Evolutionary conservation across 345 rosid genomes (phyloP).

Genomic region (Sisymbrium irio): DNA sequence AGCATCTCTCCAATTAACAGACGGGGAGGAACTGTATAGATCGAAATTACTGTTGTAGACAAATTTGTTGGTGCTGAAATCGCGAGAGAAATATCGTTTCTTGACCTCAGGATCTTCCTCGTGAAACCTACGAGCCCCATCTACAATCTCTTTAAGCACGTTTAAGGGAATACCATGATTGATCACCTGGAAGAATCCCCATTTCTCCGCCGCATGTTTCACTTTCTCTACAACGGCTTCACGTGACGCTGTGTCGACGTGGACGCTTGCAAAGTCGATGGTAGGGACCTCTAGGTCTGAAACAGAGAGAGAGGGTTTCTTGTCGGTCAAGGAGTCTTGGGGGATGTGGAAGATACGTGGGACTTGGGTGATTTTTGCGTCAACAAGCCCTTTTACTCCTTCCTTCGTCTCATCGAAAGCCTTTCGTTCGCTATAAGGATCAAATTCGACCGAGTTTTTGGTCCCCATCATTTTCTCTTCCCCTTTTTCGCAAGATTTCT

Average conservation of each 20-base stretch:
- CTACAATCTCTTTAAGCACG: conserved; percentile 27
- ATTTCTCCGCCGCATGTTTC: conserved; percentile 19
- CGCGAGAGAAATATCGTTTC: conserved; percentile 18
- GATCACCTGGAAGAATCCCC: conserved; percentile 51
- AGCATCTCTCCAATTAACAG: conserved; percentile 52
- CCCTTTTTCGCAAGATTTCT: background rate
- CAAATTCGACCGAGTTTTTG: background rate
- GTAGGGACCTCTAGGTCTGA: conserved; percentile 30
- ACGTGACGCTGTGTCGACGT: background rate
- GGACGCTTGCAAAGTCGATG: conserved; percentile 39
- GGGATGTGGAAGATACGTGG: conserved; percentile 33
- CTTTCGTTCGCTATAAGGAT: background rate
- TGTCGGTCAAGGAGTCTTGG: background rate
- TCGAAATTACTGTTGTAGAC: conserved; percentile 42
- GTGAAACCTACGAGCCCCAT: conserved; percentile 26
- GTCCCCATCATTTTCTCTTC: background rate
- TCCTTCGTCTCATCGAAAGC: conserved; percentile 1
- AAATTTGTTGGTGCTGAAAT: conserved; percentile 18
- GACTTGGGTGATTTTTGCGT: conserved; percentile 29
- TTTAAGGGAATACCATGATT: conserved; percentile 43
- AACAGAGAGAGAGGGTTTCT: background rate
- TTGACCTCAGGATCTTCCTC: conserved; percentile 33
- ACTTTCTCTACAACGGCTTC: conserved; percentile 31
- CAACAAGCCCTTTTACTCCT: conserved; percentile 33
- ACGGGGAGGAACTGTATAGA: conserved; percentile 31